Evolutionary conservation across 2,329 filamentous ascomycete genomes (phyloP).

Genomic region (Stemphylium vesicarium): DNA sequence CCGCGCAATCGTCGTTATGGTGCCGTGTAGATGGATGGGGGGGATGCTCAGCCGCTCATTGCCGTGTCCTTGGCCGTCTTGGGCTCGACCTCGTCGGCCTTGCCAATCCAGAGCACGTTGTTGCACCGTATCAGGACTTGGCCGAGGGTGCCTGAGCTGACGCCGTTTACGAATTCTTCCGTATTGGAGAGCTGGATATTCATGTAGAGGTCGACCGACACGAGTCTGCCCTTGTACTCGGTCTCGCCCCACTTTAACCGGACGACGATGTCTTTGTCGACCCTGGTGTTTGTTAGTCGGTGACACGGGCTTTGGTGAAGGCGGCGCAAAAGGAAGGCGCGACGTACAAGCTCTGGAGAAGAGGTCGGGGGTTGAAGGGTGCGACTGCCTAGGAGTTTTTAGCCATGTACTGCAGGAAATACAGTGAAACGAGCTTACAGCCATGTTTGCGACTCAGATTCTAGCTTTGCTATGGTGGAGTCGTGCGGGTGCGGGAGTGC

Average conservation of each 20-base stretch:
- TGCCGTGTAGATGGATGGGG: too few relatives aligned
- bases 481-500: slow-evolving; percentile 2
- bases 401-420: slow-evolving; percentile 11
- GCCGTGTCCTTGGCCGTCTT: slow-evolving; percentile 49
- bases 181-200: slow-evolving; percentile 92
- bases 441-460: slow-evolving; percentile 43
- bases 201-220: slow-evolving; percentile 98
- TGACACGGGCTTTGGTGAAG: background rate
- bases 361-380: slow-evolving; percentile 94
- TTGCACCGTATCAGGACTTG: slow-evolving; percentile 97
- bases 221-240: slow-evolving; percentile 92
- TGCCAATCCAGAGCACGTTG: slow-evolving; percentile 92
- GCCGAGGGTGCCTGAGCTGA: slow-evolving; percentile 82
- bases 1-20: background rate
- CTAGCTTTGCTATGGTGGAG: background rate
- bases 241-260: slow-evolving; percentile 98
- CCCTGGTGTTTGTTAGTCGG: slow-evolving; percentile 56
- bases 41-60: slow-evolving; percentile 52
- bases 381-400: slow-evolving; percentile 60
- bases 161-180: slow-evolving; percentile 89
- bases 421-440: slow-evolving; percentile 32
- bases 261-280: slow-evolving; percentile 89
- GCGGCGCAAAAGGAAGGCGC: background rate
- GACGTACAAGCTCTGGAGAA: slow-evolving; percentile 88
- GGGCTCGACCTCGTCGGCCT: slow-evolving; percentile 56